Conservation (phyloP, 345 rosid genomes). For the Eucalyptus cloeziana region DNA sequence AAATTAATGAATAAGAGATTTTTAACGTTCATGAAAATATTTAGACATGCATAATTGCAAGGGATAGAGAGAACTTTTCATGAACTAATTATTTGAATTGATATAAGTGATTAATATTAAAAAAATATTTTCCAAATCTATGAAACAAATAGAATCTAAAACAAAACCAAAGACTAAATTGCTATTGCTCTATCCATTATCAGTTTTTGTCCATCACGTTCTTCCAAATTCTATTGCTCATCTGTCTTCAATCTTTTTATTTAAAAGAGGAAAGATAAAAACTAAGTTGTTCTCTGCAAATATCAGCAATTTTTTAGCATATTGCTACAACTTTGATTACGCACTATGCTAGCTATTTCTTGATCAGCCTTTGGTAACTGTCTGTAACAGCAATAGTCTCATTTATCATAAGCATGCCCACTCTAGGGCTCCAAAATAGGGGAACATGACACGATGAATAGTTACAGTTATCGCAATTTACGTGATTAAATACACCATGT, state of each 20-base stretch:
- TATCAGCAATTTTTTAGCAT: background rate
- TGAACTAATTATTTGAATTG: too few relatives aligned
- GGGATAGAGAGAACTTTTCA: background rate
- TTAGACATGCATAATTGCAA: background rate
- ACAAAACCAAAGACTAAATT: background rate
- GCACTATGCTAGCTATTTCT: background rate
- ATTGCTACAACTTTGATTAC: background rate
- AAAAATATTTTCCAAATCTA: too few relatives aligned
- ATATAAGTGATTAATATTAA: too few relatives aligned
- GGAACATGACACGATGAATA: background rate
- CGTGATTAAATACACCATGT: background rate
- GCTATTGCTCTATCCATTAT: background rate
- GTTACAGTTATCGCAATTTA: background rate
- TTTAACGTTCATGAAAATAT: too few relatives aligned
- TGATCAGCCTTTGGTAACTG: background rate
- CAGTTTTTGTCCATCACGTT: background rate
- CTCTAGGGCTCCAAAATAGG: background rate
- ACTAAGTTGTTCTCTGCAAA: background rate
- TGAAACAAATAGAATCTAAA: background rate
- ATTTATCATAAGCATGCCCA: background rate
- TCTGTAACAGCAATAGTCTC: background rate
- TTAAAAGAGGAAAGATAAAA: background rate
- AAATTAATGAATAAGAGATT: too few relatives aligned
- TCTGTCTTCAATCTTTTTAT: background rate
- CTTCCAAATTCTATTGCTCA: background rate